These are phyloP conservation scores for Prunella vulgaris DNA, from an alignment of 257 asterid species.

Conservation along the genomic window DNA sequence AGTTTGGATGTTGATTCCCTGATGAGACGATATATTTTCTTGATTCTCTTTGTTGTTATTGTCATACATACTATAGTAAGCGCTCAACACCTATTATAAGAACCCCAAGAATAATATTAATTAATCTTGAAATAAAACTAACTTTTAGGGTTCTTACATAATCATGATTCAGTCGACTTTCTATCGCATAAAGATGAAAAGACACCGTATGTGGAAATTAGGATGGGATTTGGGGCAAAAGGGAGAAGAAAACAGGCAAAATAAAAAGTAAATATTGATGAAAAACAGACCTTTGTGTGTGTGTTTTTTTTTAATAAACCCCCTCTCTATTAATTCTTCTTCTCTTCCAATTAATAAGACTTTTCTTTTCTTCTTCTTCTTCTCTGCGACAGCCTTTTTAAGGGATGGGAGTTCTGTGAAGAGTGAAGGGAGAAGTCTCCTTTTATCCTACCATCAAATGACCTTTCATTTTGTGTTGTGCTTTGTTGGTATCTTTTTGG, in stretches of 20 bases:
- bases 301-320: not conserved
- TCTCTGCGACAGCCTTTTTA: slow-evolving; percentile 23
- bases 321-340: not conserved
- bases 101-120: too few species aligned
- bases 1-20: slow-evolving; percentile 21
- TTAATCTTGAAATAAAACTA: not conserved
- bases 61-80: slow-evolving; percentile 35
- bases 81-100: not conserved
- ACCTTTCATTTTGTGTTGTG: slow-evolving; percentile 28
- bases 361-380: not conserved
- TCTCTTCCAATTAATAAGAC: slow-evolving; percentile 1
- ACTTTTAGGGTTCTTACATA: slow-evolving; percentile 41
- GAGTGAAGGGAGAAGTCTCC: slow-evolving; percentile 26
- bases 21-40: slow-evolving; percentile 19
- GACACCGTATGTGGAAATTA: slow-evolving; percentile 32
- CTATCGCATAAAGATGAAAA: not conserved
- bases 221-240: slow-evolving; percentile 34
- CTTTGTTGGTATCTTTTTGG: slow-evolving; percentile 45
- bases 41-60: slow-evolving; percentile 34
- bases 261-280: not conserved
- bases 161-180: slow-evolving; percentile 14
- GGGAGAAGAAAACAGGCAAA: slow-evolving; percentile 13
- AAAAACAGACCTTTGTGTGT: slow-evolving; percentile 38
- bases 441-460: slow-evolving; percentile 43
- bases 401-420: slow-evolving; percentile 17